Conservation (phyloP, 2,329 filamentous ascomycete genomes). For the Myotisia sp. region DNA sequence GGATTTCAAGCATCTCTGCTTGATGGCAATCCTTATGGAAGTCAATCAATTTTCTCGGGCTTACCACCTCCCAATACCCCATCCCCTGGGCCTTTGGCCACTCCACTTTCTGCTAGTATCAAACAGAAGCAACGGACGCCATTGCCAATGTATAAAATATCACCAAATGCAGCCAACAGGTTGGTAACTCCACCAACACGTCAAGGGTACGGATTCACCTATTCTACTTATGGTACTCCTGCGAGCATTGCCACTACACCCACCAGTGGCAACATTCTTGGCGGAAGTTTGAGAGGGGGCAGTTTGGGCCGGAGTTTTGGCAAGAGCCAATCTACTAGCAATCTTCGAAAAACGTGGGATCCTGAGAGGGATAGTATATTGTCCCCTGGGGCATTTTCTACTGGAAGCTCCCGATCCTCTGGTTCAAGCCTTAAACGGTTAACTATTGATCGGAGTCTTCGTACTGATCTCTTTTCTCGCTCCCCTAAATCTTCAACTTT, state of each 20-base stretch:
- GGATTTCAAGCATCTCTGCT: slow-evolving; percentile 62
- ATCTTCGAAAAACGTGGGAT: slow-evolving; percentile 65
- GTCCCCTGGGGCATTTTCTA: slow-evolving; percentile 69
- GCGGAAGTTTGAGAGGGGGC: slow-evolving; percentile 24
- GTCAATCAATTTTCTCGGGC: slow-evolving; percentile 68
- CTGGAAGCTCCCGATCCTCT: slow-evolving; percentile 50
- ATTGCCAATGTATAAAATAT: slow-evolving; percentile 74
- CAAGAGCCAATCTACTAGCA: slow-evolving; percentile 83
- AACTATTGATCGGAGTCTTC: slow-evolving; percentile 76
- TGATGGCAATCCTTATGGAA: slow-evolving; percentile 80
- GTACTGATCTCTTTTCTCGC: slow-evolving; percentile 46
- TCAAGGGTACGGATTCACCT: slow-evolving; percentile 74
- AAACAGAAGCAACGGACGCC: slow-evolving; percentile 68
- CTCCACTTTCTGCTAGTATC: slow-evolving; percentile 62
- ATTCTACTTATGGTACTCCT: slow-evolving; percentile 80
- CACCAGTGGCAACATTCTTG: slow-evolving; percentile 50
- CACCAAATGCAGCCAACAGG: slow-evolving; percentile 63
- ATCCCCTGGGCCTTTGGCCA: slow-evolving; percentile 78
- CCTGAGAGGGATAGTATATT: slow-evolving; percentile 68
- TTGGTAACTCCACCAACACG: slow-evolving; percentile 73
- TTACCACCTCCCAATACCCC: slow-evolving; percentile 49
- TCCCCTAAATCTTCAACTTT: slow-evolving; percentile 21
- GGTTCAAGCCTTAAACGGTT: slow-evolving; percentile 72
- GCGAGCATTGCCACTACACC: slow-evolving; percentile 57
- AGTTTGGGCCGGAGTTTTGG: slow-evolving; percentile 53